Conservation (phyloP, 2,329 filamentous ascomycete species). For the Ophioceras dolichostomum region DNA sequence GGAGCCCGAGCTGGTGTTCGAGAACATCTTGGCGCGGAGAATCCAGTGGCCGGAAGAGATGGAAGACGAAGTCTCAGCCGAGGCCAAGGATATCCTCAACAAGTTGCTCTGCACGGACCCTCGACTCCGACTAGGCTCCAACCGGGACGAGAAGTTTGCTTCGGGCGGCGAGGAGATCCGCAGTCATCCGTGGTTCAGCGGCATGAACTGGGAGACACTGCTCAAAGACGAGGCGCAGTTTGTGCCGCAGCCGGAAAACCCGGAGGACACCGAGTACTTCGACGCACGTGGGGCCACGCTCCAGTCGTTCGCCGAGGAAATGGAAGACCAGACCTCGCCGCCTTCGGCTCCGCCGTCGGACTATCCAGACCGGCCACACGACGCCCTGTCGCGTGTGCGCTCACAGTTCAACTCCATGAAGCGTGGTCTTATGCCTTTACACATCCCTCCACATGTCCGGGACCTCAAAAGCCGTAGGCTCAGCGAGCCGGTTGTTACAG, state of each 20-base stretch:
- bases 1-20: slow-evolving; percentile 87
- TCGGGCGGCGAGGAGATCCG: slow-evolving; percentile 88
- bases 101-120: slow-evolving; percentile 80
- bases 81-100: slow-evolving; percentile 92
- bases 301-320: slow-evolving; percentile 85
- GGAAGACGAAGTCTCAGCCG: slow-evolving; percentile 67
- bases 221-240: slow-evolving; percentile 96
- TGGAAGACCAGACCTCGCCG: slow-evolving; percentile 77
- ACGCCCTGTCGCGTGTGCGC: slow-evolving; percentile 81
- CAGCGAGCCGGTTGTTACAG: slow-evolving; percentile 76
- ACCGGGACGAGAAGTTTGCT: slow-evolving; percentile 67
- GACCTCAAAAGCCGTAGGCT: slow-evolving; percentile 78
- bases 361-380: slow-evolving; percentile 81
- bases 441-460: slow-evolving; percentile 91
- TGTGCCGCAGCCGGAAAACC: slow-evolving; percentile 82
- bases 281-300: slow-evolving; percentile 84
- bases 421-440: slow-evolving; percentile 83
- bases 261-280: slow-evolving; percentile 97
- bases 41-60: slow-evolving; percentile 87
- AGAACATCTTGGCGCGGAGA: slow-evolving; percentile 81
- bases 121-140: slow-evolving; percentile 69
- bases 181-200: slow-evolving; percentile 76
- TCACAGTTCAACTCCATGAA: slow-evolving; percentile 82
- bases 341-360: slow-evolving; percentile 61
- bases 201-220: slow-evolving; percentile 78